A percentile compares a stretch with the other conserved stretches of the same genome.
phyloP scores from a whole-genome alignment of 441 rosid genomes.

The Croton setiger region DNA sequence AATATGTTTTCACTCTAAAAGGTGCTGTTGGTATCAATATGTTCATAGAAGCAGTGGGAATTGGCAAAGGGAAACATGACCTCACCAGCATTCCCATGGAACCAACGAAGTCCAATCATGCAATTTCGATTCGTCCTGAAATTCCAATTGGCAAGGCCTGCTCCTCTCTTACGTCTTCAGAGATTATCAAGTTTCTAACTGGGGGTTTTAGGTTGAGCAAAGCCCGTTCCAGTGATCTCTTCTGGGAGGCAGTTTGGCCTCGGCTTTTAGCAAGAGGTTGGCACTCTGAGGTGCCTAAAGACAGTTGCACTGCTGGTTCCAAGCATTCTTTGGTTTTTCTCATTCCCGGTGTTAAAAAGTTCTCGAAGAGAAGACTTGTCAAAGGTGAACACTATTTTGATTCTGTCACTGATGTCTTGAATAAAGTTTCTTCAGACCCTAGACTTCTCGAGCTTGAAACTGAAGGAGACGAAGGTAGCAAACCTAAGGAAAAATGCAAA shows the following conservation, averaged over 20 bases:
- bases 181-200: slow-evolving; percentile 43
- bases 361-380: slow-evolving; percentile 59
- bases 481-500: slow-evolving; percentile 31
- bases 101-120: slow-evolving; percentile 31
- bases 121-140: slow-evolving; percentile 31
- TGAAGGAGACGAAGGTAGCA: slow-evolving; percentile 28
- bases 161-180: slow-evolving; percentile 39
- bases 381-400: slow-evolving; percentile 80
- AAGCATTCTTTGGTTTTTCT: slow-evolving; percentile 69
- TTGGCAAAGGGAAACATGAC: slow-evolving; percentile 67
- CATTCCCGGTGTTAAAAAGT: slow-evolving; percentile 58
- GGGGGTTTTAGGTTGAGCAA: slow-evolving; percentile 61
- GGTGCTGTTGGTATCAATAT: slow-evolving; percentile 37
- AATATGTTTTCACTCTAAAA: slow-evolving; percentile 60
- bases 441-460: slow-evolving; percentile 59
- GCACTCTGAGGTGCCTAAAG: slow-evolving; percentile 59
- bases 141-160: slow-evolving; percentile 56
- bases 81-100: slow-evolving; percentile 45
- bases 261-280: slow-evolving; percentile 64
- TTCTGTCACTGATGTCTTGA: slow-evolving; percentile 73
- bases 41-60: slow-evolving; percentile 62
- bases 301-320: slow-evolving; percentile 26
- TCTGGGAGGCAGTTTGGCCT: slow-evolving; percentile 80
- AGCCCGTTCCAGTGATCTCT: slow-evolving; percentile 55
- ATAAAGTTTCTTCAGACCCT: slow-evolving; percentile 67